Base-by-base conservation (phyloP, 805 yeast genomes). In the Priceomyces medius region DNA sequence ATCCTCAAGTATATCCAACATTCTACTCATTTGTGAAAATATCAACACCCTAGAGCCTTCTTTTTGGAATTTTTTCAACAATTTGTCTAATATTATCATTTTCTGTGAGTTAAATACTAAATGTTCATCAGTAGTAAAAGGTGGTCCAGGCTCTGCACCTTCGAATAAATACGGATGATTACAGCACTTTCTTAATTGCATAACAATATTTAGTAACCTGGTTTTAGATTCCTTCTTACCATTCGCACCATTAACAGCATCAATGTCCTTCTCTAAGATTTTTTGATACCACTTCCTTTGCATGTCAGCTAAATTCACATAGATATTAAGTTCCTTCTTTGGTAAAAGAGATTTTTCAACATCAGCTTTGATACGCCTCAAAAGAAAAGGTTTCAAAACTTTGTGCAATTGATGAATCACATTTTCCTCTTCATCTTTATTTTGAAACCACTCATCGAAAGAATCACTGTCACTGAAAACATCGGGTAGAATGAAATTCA, bases 131-230 rank as follows among this genome's bases (percentile, higher is more conserved):
- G 91, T 85, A 7, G 93, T 85, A 53, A 71, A 85, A 17, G 95
- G 95, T 14, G 95, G 95, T 9, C 95, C 95, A 0, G 93, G 93
- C 55, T 85, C 95, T 1, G 91, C 93, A 33, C 95, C 95, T 58
- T 85, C 93, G 54, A 85, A 85, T 29, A 85, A 63, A 56, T 85
- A 85, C 10, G 95, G 95, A 64, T 85, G 95, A 53, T 85, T 85
- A 64, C 91, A 85, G 59, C 93, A 85, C 59, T 85, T 85, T 57
- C 93, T 75, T 54, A 85, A 68, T 59, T 85, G 95, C 95, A 85
- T 85, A 36, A 85, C 91, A 50, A 85, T 85, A 58, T 85, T 85
- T 36, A 85, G 64, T 44, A 85, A 68, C 54, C 93, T 68, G 2
- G 95, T 85, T 56, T 85, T 85, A 10, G 85, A 76, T 58, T 85